Evolutionary conservation across 2,329 filamentous ascomycete genomes (phyloP).

Genomic region (Chaetomium olivaceum): DNA sequence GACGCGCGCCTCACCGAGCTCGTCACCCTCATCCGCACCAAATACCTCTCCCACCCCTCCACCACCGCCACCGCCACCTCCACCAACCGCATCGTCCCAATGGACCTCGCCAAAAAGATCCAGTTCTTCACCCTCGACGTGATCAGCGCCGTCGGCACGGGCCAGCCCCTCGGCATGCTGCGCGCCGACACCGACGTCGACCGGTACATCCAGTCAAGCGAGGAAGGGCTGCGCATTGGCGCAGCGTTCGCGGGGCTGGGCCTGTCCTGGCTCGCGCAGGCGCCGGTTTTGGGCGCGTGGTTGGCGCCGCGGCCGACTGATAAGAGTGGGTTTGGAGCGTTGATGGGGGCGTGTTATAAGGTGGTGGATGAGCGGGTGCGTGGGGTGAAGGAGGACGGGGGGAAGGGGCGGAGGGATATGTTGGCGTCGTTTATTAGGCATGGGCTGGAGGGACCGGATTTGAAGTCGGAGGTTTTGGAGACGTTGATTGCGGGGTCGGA

Average conservation of each 20-base stretch:
- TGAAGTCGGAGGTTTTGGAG: conserved; percentile 27
- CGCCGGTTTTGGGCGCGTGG: conserved; percentile 31
- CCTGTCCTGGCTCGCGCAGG: conserved; percentile 2
- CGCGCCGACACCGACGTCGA: conserved; percentile 50
- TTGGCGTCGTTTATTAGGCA: conserved; percentile 37
- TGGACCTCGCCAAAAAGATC: conserved; percentile 51
- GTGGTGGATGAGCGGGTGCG: conserved; percentile 34
- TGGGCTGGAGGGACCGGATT: conserved; percentile 32
- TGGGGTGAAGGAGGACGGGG: conserved; percentile 10
- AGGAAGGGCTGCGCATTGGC: conserved; percentile 20
- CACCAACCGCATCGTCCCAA: conserved; percentile 37
- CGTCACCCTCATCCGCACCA: conserved; percentile 48
- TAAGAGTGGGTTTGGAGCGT: conserved; percentile 39
- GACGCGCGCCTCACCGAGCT: conserved; percentile 49
- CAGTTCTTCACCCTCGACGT: conserved; percentile 59
- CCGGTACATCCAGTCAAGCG: conserved; percentile 43
- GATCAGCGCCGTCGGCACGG: conserved; percentile 55
- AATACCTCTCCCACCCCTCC: conserved; percentile 42
- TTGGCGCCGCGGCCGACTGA: conserved; percentile 36
- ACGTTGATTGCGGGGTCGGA: conserved; percentile 29
- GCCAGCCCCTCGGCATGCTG: conserved; percentile 51
- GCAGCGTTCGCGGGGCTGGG: conserved; percentile 15
- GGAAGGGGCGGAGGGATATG: conserved; percentile 35
- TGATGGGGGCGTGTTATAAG: conserved; percentile 38
- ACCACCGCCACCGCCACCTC: neutral